phyloP scores from a whole-genome alignment of 345 rosid genomes.

The Acer saccharum region DNA sequence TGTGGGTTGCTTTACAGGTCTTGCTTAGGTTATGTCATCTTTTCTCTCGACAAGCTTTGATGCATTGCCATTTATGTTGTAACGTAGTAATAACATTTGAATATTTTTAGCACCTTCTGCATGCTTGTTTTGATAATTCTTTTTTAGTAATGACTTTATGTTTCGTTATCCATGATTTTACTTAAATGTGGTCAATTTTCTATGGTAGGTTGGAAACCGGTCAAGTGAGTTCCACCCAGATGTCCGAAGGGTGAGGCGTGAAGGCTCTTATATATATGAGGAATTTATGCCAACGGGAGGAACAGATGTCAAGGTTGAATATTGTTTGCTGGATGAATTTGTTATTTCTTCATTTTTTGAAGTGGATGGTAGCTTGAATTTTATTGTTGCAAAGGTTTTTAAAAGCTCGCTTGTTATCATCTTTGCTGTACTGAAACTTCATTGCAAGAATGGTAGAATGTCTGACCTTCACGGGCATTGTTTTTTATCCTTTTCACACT shows the following conservation, averaged over 20 bases:
- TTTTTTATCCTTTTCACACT: neutral
- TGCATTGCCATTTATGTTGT: neutral
- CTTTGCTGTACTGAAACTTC: neutral
- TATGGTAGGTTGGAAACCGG: constrained; percentile 82
- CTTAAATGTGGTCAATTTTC: neutral
- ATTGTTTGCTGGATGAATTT: neutral
- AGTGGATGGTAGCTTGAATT: neutral
- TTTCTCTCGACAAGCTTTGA: neutral
- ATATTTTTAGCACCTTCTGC: constrained; percentile 3
- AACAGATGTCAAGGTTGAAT: constrained; percentile 95
- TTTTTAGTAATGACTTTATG: neutral
- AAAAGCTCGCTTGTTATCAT: neutral
- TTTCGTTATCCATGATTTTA: neutral
- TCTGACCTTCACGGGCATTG: neutral
- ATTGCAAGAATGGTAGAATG: neutral
- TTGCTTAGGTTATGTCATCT: neutral
- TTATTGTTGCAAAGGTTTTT: constrained; percentile 2
- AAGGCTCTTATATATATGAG: constrained; percentile 96
- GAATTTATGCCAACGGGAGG: constrained; percentile 99
- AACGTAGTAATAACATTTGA: neutral
- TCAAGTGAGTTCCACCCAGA: constrained; percentile 99
- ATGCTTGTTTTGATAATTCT: neutral
- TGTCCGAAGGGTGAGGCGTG: constrained; percentile 98
- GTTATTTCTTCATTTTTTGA: neutral
- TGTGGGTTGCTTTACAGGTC: neutral